Base-by-base conservation (phyloP, 2,329 filamentous ascomycete species). In the Clonostachys byssicola region DNA sequence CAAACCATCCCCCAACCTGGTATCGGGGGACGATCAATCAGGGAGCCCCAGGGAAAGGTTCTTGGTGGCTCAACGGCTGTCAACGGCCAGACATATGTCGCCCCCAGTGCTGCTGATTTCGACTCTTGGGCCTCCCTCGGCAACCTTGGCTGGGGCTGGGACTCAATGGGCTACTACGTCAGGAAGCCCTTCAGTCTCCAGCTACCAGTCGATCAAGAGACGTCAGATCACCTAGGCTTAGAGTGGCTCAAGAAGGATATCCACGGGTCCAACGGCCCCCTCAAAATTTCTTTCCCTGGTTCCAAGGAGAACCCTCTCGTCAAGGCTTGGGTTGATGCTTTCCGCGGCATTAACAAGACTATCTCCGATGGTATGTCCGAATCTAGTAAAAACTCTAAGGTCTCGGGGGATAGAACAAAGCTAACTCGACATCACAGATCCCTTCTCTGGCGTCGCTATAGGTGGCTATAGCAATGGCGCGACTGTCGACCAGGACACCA, bases 21-120 rank as follows among this genome's bases (percentile, higher is more conserved):
- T 49, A n/a, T 45, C 13, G 23, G 43, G 47, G 44, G 23, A 33
- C 50, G 54, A 34, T 41, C 52, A 34, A 51, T 59, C 35, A 45
- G 34, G 12, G 50, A 56, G 8, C 49, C 54, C 10, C 56, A 59
- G 33, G 58, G 55, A 16, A 48, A 49, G 9, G 34, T 52, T 5
- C 52, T 60, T 1, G 60, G 60, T 6, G 60, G 60, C n/a, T 60
- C 56, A 2, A 61, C 60, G 41, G 59, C 55, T 4, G 47, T 64
- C 44, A 64, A 64, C 42, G 53, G 53, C 39, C 52, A 54, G 13
- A 48, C 52, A 38, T 61, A 61, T 34, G 52, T 51, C 5, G 43
- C 53, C 7, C 53, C 47, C 7, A 44, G 47, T 8, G 43, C 47
- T 40, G 47, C 49, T 16, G 54, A 51, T 30, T 48, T 62, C 18